Conservation (phyloP, 768 basidiomycete species). For the Epithele typhae region DNA sequence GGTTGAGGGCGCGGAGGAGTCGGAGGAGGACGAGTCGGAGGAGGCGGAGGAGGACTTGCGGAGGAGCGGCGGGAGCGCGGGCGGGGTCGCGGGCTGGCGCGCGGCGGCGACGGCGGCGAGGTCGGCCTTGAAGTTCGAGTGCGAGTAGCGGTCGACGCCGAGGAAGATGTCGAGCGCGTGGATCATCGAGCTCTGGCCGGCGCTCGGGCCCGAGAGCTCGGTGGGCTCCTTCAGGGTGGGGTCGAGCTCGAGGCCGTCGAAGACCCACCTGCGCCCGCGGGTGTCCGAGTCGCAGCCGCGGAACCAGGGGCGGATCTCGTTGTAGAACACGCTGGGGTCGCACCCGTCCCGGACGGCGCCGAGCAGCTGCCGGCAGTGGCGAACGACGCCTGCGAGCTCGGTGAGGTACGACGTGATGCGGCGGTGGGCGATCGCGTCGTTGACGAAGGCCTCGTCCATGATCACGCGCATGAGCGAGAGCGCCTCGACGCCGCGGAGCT, state of each 20-base stretch:
- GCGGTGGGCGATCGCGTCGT: slow-evolving; percentile 42
- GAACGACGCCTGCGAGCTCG: slow-evolving; percentile 59
- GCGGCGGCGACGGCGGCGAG: neutral
- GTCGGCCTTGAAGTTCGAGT: slow-evolving; percentile 22
- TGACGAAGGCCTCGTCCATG: slow-evolving; percentile 86
- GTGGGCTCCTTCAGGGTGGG: slow-evolving; percentile 27
- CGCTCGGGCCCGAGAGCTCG: slow-evolving; percentile 53
- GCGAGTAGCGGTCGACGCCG: slow-evolving; percentile 39
- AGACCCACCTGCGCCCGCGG: slow-evolving; percentile 32
- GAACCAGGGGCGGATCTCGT: slow-evolving; percentile 61
- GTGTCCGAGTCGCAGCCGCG: slow-evolving; percentile 43
- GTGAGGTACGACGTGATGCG: slow-evolving; percentile 58
- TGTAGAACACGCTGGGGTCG: slow-evolving; percentile 61
- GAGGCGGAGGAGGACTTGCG: too few species aligned
- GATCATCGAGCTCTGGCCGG: slow-evolving; percentile 59
- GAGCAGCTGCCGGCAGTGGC: slow-evolving; percentile 57
- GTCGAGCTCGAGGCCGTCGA: slow-evolving; percentile 39
- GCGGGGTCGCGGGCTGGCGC: neutral
- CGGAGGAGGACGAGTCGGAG: slow-evolving; percentile 22
- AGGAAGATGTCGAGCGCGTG: slow-evolving; percentile 52
- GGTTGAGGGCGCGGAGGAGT: neutral
- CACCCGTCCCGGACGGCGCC: slow-evolving; percentile 64
- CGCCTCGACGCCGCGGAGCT: slow-evolving; percentile 79
- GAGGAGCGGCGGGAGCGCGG: too few species aligned
- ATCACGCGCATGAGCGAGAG: slow-evolving; percentile 81